Evolutionary conservation across 108 stramenopile genomes (phyloP), one percentile per base, ranked within the genome.

Genomic region (Skeletonema menzelii): DNA sequence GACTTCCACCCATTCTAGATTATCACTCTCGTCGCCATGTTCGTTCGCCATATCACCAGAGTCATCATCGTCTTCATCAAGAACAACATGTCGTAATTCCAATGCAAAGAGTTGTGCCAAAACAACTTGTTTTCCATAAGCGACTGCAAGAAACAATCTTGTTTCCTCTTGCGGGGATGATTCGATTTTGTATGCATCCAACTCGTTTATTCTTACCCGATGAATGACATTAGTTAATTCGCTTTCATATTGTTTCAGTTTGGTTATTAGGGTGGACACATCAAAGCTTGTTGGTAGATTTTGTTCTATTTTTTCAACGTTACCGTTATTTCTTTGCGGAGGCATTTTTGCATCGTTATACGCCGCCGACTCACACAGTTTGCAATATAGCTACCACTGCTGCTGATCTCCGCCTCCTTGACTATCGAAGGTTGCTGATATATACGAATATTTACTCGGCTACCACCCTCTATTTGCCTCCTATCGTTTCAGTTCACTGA

Each of bases 1-100:
- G 1, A 79, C 70, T 72, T 80, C 79, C 6, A 73, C 55, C 79
- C 79, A 80, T 69, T 80, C 79, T 15, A 72, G 46, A 30, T 65
- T 30, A 14, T 65, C 60, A 2, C 34, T 31, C 19, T 65, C 28
- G 0, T 59, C 60, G 0, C 31, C 63, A 0, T 66, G 44, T 1
- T 34, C 40, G 5, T 27, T 15, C 24, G 5, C 15, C 24, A 57
- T 66, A 12, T 63, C 67, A 27, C 27, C 63, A 19, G 27, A 40
- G 0, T 69, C 70, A 0, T 30, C 47, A 37, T 71, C 70, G 31
- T 49, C 28, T 47, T 35, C 53, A 5, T 55, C 66, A 55, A 30
- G 55, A 27, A 20, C 24, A 2, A 69, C 67, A 10, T 69, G 59
- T 13, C 57, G 28, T 15, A 80, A 56, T 37, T 73, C 79, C 67